Evolutionary conservation across 139 green algal genomes (phyloP), one percentile per base, ranked within the genome.

Genomic region (Pseudopediastrum boryanum): DNA sequence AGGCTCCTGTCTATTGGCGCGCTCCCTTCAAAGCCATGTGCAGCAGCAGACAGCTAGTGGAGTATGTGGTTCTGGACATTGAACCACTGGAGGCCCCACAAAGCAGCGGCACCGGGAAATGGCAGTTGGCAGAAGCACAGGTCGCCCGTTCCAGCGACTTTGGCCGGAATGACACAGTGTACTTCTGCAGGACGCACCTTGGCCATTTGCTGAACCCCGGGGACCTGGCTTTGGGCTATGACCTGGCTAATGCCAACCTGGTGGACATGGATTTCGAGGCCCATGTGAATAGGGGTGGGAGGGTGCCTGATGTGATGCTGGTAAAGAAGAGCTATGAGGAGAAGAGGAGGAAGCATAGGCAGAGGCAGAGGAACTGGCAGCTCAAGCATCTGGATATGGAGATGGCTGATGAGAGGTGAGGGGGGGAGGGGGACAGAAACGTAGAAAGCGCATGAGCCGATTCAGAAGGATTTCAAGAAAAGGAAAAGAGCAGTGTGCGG

Each of bases 251-350:
- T 42, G 85, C 90, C n/a, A 95, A 97, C 85, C 65, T 94, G 25
- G 89, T 91, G 21, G 88, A 91, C 71, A 59, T 83, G 23, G 94
- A 97, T 61, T 85, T 96, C 52, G 94, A 98, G 12, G 84, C 83
- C 23, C 88, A 85, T 46, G 23, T 93, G 12, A 68, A 61, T 71
- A 89, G 87, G 72, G 92, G 91, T 29, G 77, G 87, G 2, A n/a
- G 64, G 1, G 63, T 98, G 38, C 94, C 94, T 2, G 96, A 99
- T 77, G 91, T 97, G 5, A 76, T 99, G 4, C 90, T 99, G 46
- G 94, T 97, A 58, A 84, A 89, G 36, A 98, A 98, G 89, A 92
- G 78, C 65, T 98, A 98, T 79, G 92, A 96, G 82, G 93, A 98
- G 83, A 91, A 91, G 83, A 82, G 96, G 39, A 73, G 78, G 62